Evolutionary conservation across 306 rosid genomes (phyloP).

Genomic region (Sicyos edulis): DNA sequence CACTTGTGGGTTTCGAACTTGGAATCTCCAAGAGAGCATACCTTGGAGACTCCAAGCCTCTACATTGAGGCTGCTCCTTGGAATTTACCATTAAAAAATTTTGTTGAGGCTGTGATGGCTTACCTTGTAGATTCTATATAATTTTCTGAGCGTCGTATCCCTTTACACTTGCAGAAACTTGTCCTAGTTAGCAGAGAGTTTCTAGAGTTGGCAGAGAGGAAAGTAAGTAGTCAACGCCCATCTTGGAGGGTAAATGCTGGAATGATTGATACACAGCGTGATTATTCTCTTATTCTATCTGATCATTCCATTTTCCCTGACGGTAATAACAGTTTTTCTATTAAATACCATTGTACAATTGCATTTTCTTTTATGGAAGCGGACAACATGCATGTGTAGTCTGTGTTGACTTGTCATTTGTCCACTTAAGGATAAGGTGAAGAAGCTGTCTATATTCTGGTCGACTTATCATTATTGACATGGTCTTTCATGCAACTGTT

Average conservation of each 20-base stretch:
- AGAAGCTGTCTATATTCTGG: slow-evolving; percentile 5
- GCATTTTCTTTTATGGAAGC: not conserved
- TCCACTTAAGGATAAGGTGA: not conserved
- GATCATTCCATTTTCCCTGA: slow-evolving; percentile 70
- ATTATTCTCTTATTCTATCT: slow-evolving; percentile 63
- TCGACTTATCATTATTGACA: not conserved
- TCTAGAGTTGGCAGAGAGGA: slow-evolving; percentile 51
- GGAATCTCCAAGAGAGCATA: too few species aligned
- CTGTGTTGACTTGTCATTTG: not conserved
- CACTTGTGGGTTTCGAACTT: too few species aligned
- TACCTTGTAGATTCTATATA: not conserved
- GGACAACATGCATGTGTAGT: not conserved
- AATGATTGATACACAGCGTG: slow-evolving; percentile 45
- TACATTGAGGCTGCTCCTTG: too few species aligned
- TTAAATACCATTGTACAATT: not conserved
- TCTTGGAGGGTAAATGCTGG: slow-evolving; percentile 71
- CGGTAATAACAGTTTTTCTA: slow-evolving; percentile 38
- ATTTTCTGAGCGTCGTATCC: not conserved
- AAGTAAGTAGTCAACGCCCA: slow-evolving; percentile 59
- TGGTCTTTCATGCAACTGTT: not conserved
- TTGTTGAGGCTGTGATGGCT: not conserved
- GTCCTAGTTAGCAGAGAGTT: slow-evolving; percentile 50
- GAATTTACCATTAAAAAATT: too few species aligned
- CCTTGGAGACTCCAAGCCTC: too few species aligned
- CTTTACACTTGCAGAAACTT: slow-evolving; percentile 40